Conservation (phyloP, 345 rosid genomes). For the Trapa incisa region DNA sequence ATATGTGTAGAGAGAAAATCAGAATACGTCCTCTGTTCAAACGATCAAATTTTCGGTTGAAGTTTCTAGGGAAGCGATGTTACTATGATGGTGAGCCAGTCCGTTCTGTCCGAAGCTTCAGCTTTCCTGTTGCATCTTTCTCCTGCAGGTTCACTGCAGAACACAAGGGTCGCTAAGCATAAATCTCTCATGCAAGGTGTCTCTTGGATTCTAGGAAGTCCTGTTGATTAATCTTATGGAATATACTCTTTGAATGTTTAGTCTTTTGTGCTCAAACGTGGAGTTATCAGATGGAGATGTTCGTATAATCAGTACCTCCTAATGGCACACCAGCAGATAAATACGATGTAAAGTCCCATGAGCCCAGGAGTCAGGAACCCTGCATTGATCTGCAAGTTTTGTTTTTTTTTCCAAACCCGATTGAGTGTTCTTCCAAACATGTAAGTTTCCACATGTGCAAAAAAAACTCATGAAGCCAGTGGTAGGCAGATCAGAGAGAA, state of each 20-base stretch:
- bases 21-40: background rate
- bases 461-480: background rate
- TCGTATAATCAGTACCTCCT: constrained; percentile 37
- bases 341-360: constrained; percentile 90
- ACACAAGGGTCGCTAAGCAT: constrained; percentile 1
- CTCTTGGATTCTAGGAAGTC: background rate
- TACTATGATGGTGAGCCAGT: constrained; percentile 96
- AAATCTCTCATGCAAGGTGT: too few species aligned
- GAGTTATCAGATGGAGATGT: background rate
- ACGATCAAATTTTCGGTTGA: background rate
- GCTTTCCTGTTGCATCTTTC: constrained; percentile 78
- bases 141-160: constrained; percentile 84
- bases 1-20: too few species aligned
- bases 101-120: constrained; percentile 68
- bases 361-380: constrained; percentile 85
- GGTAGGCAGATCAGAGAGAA: background rate
- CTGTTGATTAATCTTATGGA: background rate
- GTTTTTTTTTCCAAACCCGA: background rate
- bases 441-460: background rate
- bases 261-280: too few species aligned
- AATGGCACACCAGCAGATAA: constrained; percentile 94
- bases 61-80: background rate
- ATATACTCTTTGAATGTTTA: background rate
- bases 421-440: background rate
- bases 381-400: constrained; percentile 45